Base-by-base conservation (phyloP, 106 monocot species). In the Dendrobium huoshanense region DNA sequence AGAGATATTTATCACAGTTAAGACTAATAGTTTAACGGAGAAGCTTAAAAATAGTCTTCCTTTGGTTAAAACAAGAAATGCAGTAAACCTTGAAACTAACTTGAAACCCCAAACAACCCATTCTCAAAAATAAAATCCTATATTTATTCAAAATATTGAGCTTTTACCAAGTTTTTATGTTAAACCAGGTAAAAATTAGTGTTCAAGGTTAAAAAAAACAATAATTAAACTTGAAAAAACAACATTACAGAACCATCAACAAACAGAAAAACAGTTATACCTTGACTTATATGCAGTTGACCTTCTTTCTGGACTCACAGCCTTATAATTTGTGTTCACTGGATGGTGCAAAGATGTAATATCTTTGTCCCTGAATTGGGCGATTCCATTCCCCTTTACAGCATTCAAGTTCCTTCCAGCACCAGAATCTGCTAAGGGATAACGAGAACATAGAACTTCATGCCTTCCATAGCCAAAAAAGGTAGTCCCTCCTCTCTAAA, bases 351-450 rank as follows among this genome's bases (percentile, higher is more conserved):
- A 75, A 15, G 81, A 75, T 81, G 24, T 56, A 73, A 37, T 82
- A 37, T 80, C 83, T 85, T 87, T 91, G 29, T 91, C 83, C 81
- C 77, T 77, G 43, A 74, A 72, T 82, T 83, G 86, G 48, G 73
- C 84, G 5, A 78, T 65, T 80, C 80, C 83, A 83, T 84, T 89
- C 77, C 88, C 89, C 75, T 95, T 95, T 72, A 72, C 83, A 86
- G 82, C 49, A 74, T 6, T 43, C 56, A 55, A 25, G 77, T 75
- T 87, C 86, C 80, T 92, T 64, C 55, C 83, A 77, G 75, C 83
- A 78, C 68, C 85, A 85, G 78, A 20, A 86, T 86, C 94, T 91
- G 59, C 67, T 7, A 49, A 83, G 40, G 79, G 55, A 31, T 45
- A 56, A 86, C 41, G 37, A 73, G 45, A 48, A 77, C 5, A 76